Conservation (phyloP, 176 grass and related monocot species). For the Juncus inflexus region DNA sequence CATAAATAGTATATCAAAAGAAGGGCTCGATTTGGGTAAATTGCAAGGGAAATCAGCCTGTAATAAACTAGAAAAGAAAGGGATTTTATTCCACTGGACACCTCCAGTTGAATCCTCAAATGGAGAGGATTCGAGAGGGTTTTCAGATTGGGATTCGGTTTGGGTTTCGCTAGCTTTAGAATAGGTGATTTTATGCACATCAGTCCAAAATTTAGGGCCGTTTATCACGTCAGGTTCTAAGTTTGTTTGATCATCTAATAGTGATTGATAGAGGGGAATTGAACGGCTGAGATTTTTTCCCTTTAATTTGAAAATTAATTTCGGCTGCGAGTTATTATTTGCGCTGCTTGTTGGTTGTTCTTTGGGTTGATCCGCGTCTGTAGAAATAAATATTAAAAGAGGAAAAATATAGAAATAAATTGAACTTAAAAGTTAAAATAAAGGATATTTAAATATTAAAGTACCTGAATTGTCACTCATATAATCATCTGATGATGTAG, state of each 20-base stretch:
- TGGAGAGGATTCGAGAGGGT: conserved; percentile 25
- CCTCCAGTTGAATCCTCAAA: conserved; percentile 30
- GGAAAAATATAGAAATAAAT: conserved; percentile 3
- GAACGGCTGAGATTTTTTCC: conserved; percentile 70
- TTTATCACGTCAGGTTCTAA: conserved; percentile 75
- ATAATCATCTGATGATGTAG: conserved; percentile 33
- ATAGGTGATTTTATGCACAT: conserved; percentile 65
- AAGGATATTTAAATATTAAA: background rate
- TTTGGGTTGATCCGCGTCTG: conserved; percentile 38
- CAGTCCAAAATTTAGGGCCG: conserved; percentile 73
- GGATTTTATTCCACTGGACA: conserved; percentile 49
- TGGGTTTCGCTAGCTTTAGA: conserved; percentile 37
- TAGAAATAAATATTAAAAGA: conserved; percentile 24
- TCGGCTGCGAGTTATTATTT: conserved; percentile 30
- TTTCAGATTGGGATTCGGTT: conserved; percentile 19
- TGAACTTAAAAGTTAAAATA: background rate
- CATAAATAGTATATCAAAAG: conserved; percentile 91
- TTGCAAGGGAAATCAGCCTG: conserved; percentile 69
- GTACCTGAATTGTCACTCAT: conserved; percentile 3
- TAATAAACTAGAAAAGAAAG: conserved; percentile 71
- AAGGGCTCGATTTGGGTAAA: conserved; percentile 55
- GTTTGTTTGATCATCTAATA: conserved; percentile 67
- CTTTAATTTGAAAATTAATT: conserved; percentile 66
- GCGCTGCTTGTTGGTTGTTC: conserved; percentile 9
- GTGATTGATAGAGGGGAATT: conserved; percentile 78